phyloP scores from a whole-genome alignment of 2,329 filamentous ascomycete species.

The Aspergillus nomiae region DNA sequence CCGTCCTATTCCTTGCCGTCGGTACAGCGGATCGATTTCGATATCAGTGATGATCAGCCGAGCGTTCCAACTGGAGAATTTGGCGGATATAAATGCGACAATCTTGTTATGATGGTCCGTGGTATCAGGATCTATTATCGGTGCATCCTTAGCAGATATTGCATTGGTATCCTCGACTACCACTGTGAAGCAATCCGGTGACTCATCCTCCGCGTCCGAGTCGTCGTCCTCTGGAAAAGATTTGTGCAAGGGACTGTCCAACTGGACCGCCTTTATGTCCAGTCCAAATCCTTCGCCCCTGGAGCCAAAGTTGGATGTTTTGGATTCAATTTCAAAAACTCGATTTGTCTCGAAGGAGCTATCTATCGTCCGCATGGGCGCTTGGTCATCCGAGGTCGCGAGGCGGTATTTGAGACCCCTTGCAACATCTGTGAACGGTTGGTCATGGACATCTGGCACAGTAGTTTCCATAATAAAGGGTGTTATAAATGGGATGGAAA shows the following conservation, averaged over 20 bases:
- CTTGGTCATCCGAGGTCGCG: not conserved
- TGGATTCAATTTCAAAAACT: not conserved
- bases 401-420: not conserved
- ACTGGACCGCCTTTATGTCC: not conserved
- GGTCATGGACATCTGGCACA: fast-evolving
- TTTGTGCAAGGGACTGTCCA: not conserved
- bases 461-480: not conserved
- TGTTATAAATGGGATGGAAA: not conserved
- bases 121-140: not conserved
- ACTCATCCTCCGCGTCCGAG: not conserved
- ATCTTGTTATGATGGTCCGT: not conserved
- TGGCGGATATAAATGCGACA: not conserved
- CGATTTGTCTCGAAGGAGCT: not conserved
- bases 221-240: not conserved
- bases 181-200: not conserved
- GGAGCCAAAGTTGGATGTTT: not conserved
- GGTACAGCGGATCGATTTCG: not conserved
- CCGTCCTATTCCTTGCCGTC: not conserved
- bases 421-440: not conserved
- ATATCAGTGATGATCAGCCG: not conserved
- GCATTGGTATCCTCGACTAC: not conserved
- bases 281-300: not conserved
- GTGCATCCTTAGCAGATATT: not conserved
- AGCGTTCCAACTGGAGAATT: not conserved
- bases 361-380: not conserved